phyloP scores from a whole-genome alignment of 2,329 filamentous ascomycete species.

The Sporothrix mexicana region DNA sequence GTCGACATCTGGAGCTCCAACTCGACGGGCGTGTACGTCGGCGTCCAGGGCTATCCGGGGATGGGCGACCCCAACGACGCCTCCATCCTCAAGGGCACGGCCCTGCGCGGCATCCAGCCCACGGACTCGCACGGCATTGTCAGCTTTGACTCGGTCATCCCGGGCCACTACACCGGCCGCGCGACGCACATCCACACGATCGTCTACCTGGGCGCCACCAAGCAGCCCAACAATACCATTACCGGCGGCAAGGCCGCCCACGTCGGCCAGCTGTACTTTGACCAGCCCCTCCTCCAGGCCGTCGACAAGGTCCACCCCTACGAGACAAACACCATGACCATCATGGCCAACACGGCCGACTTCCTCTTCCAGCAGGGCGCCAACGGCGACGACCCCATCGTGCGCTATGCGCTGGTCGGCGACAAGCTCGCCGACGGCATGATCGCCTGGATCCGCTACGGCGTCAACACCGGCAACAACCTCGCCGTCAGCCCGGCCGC shows the following conservation, averaged over 20 bases:
- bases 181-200: conserved; percentile 50
- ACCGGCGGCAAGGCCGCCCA: conserved; percentile 59
- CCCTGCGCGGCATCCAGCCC: conserved; percentile 52
- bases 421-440: conserved; percentile 58
- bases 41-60: conserved; percentile 41
- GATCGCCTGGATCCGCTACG: conserved; percentile 60
- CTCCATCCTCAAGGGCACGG: conserved; percentile 51
- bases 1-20: conserved; percentile 59
- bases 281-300: conserved; percentile 58
- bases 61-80: conserved; percentile 44
- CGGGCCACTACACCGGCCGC: conserved; percentile 52
- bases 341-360: conserved; percentile 61
- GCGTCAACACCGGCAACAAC: conserved; percentile 48
- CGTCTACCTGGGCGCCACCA: conserved; percentile 43
- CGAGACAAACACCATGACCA: conserved; percentile 47
- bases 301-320: conserved; percentile 57
- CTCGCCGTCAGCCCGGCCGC: conserved; percentile 36
- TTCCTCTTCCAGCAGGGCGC: conserved; percentile 53
- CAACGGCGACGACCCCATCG: conserved; percentile 61
- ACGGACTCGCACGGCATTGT: conserved; percentile 51
- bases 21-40: conserved; percentile 50
- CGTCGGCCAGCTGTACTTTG: conserved; percentile 66
- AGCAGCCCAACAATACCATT: conserved; percentile 57
- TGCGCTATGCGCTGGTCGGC: conserved; percentile 63
- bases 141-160: conserved; percentile 51